These are phyloP conservation scores for Rhynchospora pubera DNA, from an alignment of 176 grass and related monocot species.

Conservation along the genomic window DNA sequence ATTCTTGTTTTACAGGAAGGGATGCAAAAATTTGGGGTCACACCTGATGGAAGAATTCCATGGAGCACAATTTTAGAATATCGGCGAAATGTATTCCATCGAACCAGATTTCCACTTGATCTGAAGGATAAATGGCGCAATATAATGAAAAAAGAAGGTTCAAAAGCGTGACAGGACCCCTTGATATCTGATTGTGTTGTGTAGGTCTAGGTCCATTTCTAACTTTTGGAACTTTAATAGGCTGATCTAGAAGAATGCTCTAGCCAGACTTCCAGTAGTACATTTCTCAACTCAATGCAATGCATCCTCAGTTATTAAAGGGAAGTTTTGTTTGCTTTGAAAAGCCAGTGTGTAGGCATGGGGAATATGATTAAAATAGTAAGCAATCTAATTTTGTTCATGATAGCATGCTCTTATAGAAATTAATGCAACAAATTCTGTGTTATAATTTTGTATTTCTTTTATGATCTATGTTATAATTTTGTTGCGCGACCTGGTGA, in stretches of 20 bases:
- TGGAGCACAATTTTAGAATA: constrained; percentile 45
- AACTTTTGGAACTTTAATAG: background rate
- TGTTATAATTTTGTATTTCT: no score
- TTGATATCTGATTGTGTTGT: background rate
- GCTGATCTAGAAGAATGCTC: background rate
- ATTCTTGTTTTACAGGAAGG: constrained; percentile 41
- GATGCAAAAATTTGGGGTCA: constrained; percentile 26
- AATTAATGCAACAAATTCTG: no score
- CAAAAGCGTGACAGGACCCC: background rate
- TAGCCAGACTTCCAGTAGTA: background rate
- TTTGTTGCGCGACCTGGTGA: no score
- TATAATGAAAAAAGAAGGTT: constrained; percentile 17
- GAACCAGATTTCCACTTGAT: constrained; percentile 38
- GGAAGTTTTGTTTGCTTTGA: background rate
- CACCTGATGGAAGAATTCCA: constrained; percentile 17
- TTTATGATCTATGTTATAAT: no score
- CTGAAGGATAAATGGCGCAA: constrained; percentile 82
- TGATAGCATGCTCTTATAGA: no score
- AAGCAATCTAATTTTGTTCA: no score
- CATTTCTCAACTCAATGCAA: background rate
- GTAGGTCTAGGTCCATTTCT: background rate
- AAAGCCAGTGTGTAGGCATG: background rate
- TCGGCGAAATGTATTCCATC: constrained; percentile 35
- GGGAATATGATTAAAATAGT: no score
- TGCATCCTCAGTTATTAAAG: background rate